These are phyloP conservation scores for Cylindrotheca fusiformis DNA, from an alignment of 108 stramenopile genomes.

Conservation along the genomic window DNA sequence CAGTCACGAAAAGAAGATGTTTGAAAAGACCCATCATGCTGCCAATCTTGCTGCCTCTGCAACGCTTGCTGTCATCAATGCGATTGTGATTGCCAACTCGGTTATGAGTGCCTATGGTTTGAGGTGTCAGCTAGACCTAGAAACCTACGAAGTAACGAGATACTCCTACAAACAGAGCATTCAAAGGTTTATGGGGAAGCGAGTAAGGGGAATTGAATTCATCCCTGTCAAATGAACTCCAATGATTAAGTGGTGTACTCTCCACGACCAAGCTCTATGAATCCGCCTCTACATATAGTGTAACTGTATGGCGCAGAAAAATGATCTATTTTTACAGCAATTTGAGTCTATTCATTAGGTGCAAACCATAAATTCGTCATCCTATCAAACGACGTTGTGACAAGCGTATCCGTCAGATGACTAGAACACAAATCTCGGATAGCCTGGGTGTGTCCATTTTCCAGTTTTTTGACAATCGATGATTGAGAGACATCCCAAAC, in stretches of 20 bases:
- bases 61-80: not conserved
- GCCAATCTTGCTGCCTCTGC: not conserved
- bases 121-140: not conserved
- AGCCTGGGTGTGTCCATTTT: conserved; percentile 48
- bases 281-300: too few species aligned
- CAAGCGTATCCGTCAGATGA: conserved; percentile 52
- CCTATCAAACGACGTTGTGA: conserved; percentile 79
- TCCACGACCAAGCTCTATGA: too few species aligned
- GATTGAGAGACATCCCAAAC: conserved; percentile 85
- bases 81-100: not conserved
- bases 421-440: conserved; percentile 75
- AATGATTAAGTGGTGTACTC: too few species aligned
- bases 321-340: too few species aligned
- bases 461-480: conserved; percentile 61
- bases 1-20: not conserved
- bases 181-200: not conserved
- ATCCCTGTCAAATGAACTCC: too few species aligned
- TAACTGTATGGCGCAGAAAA: too few species aligned
- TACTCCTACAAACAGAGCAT: not conserved
- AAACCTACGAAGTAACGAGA: not conserved
- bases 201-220: not conserved
- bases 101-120: not conserved
- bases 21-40: not conserved
- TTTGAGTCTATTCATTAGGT: conserved; percentile 2
- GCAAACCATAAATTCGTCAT: conserved; percentile 61